A percentile compares a stretch with the other conserved stretches of the same genome.
phyloP scores from a whole-genome alignment of 179 eudicot genomes.

The Camellia oleifera region DNA sequence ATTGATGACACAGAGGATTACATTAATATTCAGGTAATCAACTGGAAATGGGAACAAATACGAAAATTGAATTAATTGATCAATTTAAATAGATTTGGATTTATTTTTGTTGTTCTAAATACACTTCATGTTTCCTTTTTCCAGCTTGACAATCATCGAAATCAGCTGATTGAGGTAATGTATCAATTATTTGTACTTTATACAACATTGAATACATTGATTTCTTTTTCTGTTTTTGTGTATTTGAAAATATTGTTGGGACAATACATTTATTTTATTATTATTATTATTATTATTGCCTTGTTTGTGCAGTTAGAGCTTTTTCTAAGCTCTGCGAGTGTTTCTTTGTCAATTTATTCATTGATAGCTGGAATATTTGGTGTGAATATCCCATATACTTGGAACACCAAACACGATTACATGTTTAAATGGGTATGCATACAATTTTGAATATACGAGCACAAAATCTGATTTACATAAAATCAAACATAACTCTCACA shows the following conservation, averaged over 20 bases:
- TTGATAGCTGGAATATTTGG: slow-evolving; percentile 81
- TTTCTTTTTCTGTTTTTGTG: neutral
- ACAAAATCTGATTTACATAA: no score
- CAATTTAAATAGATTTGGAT: neutral
- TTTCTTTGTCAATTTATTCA: slow-evolving; percentile 65
- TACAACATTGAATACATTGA: neutral
- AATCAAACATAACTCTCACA: no score
- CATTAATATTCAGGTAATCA: slow-evolving; percentile 87
- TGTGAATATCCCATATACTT: slow-evolving; percentile 83
- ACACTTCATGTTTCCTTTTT: slow-evolving; percentile 8
- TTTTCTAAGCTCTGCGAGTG: slow-evolving; percentile 69
- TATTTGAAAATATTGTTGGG: neutral
- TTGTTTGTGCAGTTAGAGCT: slow-evolving; percentile 69
- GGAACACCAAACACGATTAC: slow-evolving; percentile 60
- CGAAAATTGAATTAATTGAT: neutral
- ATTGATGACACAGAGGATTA: slow-evolving; percentile 97
- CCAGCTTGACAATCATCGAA: slow-evolving; percentile 95
- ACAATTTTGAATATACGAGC: neutral
- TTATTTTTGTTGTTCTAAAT: neutral
- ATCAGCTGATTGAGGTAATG: slow-evolving; percentile 86
- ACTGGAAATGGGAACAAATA: neutral
- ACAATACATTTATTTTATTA: neutral
- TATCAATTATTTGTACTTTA: neutral
- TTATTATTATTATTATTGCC: neutral
- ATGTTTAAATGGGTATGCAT: slow-evolving; percentile 79